phyloP scores from a whole-genome alignment of 805 yeast species.

The Lipomyces lipofer region DNA sequence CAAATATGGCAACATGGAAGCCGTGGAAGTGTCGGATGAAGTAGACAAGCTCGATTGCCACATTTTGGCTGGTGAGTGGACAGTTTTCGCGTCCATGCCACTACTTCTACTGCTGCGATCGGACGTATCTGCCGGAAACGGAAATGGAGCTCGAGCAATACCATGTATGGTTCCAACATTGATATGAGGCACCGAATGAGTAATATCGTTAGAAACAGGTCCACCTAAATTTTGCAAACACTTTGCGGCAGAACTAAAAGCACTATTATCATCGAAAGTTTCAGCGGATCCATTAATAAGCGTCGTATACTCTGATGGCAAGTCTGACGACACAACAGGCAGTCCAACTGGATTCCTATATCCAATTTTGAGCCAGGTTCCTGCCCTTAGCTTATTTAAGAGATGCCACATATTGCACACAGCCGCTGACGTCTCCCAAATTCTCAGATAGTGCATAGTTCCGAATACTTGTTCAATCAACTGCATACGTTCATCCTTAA shows the following conservation, averaged over 20 bases:
- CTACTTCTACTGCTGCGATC: too few relatives aligned
- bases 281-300: neutral
- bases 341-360: constrained; percentile 20
- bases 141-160: too few relatives aligned
- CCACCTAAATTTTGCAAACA: neutral
- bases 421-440: constrained; percentile 11
- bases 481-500: constrained; percentile 13
- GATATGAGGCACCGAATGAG: neutral
- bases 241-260: neutral
- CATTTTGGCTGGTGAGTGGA: neutral
- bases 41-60: neutral
- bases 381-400: constrained; percentile 20
- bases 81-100: too few relatives aligned
- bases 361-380: constrained; percentile 22
- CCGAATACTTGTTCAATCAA: constrained; percentile 11
- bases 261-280: neutral
- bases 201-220: neutral
- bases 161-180: neutral
- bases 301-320: constrained; percentile 16
- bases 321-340: constrained; percentile 14
- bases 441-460: constrained; percentile 14
- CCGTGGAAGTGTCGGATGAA: neutral
- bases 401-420: constrained; percentile 15
- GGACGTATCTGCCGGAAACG: too few relatives aligned
- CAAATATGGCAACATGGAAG: neutral